These are phyloP conservation scores for Yamadazyma sp. DNA, from an alignment of 805 yeast species.

Conservation along the genomic window DNA sequence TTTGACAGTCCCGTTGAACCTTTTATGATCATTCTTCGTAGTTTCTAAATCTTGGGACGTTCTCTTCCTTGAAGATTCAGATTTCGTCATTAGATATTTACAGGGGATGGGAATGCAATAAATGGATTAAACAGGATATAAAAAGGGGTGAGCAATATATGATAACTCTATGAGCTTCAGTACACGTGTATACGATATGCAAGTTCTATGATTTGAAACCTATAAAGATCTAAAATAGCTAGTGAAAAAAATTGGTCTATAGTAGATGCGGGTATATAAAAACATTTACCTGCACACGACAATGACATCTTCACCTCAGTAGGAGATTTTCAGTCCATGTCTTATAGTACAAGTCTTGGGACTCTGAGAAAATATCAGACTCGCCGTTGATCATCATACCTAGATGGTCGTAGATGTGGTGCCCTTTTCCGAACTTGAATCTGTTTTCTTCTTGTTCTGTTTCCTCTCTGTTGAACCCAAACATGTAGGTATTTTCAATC, in stretches of 20 bases:
- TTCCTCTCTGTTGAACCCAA: slow-evolving; percentile 18
- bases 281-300: slow-evolving; percentile 1
- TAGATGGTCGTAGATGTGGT: slow-evolving; percentile 28
- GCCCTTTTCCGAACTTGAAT: slow-evolving; percentile 33
- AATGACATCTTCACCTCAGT: slow-evolving; percentile 1
- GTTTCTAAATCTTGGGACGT: background rate
- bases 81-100: too few species aligned
- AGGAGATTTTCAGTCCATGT: slow-evolving; percentile 16
- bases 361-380: slow-evolving; percentile 26
- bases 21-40: background rate
- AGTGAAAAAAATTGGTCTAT: background rate
- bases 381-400: slow-evolving; percentile 39
- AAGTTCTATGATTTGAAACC: background rate
- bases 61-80: slow-evolving; percentile 4
- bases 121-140: background rate
- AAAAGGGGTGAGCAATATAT: background rate
- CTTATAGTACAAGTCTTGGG: slow-evolving; percentile 31
- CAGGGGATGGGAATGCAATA: background rate
- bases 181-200: background rate
- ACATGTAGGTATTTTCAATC: slow-evolving; percentile 46
- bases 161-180: background rate
- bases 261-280: slow-evolving; percentile 5
- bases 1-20: background rate
- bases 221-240: background rate
- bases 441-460: slow-evolving; percentile 24